A percentile compares a stretch with the other conserved stretches of the same genome.
Conservation (phyloP, 164 flowering plant species). For the Saururus chinensis region DNA sequence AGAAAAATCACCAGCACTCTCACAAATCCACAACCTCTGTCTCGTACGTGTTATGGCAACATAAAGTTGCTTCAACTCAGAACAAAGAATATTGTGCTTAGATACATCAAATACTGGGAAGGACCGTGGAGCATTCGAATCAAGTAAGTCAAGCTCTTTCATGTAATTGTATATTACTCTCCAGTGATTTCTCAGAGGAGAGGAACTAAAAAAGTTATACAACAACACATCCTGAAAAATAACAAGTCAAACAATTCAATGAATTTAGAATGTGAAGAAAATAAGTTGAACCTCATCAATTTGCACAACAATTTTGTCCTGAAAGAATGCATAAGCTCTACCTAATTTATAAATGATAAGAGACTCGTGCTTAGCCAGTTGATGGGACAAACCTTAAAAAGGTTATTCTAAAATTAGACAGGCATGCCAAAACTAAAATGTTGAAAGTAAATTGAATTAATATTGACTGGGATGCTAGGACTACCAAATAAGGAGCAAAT, state of each 20-base stretch:
- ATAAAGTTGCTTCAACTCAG: conserved; percentile 76
- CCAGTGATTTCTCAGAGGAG: conserved; percentile 63
- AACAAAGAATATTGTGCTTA: conserved; percentile 55
- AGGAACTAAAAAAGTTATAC: conserved; percentile 68
- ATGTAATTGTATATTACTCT: conserved; percentile 58
- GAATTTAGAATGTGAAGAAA: background rate
- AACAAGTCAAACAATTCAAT: background rate
- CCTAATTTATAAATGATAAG: too few species aligned
- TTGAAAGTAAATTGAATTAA: too few species aligned
- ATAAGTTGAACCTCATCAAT: background rate
- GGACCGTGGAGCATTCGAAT: conserved; percentile 10
- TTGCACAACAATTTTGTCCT: too few species aligned
- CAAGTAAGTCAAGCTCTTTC: conserved; percentile 38
- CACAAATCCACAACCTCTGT: conserved; percentile 81
- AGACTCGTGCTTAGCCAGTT: too few species aligned
- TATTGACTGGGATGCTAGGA: too few species aligned
- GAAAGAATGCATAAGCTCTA: too few species aligned
- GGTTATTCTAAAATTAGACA: background rate
- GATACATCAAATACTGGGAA: conserved; percentile 35
- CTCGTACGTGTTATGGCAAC: conserved; percentile 84
- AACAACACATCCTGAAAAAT: conserved; percentile 58
- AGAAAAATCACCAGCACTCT: conserved; percentile 35
- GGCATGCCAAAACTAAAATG: too few species aligned
- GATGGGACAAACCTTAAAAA: background rate
- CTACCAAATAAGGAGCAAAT: background rate